These are phyloP conservation scores for Erodium moschatum DNA, from an alignment of 441 rosid genomes.

Conservation along the genomic window DNA sequence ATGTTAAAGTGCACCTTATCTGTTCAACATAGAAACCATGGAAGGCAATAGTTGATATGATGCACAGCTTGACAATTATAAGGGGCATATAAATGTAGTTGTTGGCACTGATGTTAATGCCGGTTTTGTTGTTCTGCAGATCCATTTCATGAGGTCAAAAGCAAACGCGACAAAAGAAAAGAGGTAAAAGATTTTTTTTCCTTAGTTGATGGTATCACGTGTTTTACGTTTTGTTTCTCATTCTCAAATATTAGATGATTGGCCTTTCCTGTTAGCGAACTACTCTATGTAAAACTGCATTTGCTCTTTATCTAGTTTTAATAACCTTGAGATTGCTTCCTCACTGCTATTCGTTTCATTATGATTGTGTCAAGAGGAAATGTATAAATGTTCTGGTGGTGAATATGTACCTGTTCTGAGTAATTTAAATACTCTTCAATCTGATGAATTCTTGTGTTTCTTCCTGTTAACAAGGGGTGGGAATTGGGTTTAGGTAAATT, in stretches of 20 bases:
- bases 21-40: too few relatives aligned
- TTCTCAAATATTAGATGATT: background rate
- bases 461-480: background rate
- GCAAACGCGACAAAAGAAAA: slow-evolving; percentile 67
- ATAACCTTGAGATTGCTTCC: too few relatives aligned
- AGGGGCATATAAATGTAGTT: too few relatives aligned
- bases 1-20: too few relatives aligned
- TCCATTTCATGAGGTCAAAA: slow-evolving; percentile 78
- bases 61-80: too few relatives aligned
- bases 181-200: slow-evolving; percentile 38
- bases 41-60: too few relatives aligned
- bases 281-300: too few relatives aligned
- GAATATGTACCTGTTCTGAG: background rate
- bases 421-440: background rate
- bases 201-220: background rate
- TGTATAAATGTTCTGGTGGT: background rate
- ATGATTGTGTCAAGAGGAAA: background rate
- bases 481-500: background rate
- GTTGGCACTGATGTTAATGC: background rate
- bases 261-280: too few relatives aligned
- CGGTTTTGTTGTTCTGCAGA: slow-evolving; percentile 37
- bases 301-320: too few relatives aligned
- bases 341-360: too few relatives aligned
- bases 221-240: background rate
- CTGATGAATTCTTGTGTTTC: background rate